Base-by-base conservation (phyloP, 768 basidiomycete genomes). In the Boletus reticuloceps region DNA sequence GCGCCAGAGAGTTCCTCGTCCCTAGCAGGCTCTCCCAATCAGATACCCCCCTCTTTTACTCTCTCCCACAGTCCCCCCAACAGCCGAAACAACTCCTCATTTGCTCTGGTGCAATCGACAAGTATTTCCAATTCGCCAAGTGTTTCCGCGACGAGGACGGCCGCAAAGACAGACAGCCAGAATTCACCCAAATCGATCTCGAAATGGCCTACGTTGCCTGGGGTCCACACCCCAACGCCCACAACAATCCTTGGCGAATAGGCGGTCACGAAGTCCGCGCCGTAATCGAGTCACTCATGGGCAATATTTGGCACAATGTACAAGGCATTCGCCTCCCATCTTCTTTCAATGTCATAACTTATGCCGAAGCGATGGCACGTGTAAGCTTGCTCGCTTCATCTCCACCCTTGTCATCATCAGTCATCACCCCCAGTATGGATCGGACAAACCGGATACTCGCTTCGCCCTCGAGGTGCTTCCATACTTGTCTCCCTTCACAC, bases 111-210 rank as follows among this genome's bases (percentile, higher is more conserved):
- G 85, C 80, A 4, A 79, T 95, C n/a, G 89, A 93, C 66, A 84
- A 81, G 60, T 98, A 98, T 72, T 98, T 84, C 73, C 95, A 98
- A 70, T 79, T 98, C 50, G 95, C 95, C 14, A 84, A 84, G 60
- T 98, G 95, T 73, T 98, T 98, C 78, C 83, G 95, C 43, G 95
- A 98, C 70, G 95, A 98, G 72, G 93, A 92, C 65, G 94, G 94
- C 5, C 81, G 95, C 53, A 94, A 90, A 71, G 95, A 98, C 69
- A 82, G 95, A 42, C 95, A 98, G 67, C 94, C 95, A 1, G 95
- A 98, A 71, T 98, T 98, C 72, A 98, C 95, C 20, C 95, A 98
- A 74, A 78, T 98, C 57, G 95, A 98, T 83, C 72, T 98, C 58
- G 95, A 98, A 74, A 95, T 97, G 90, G 93, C 89, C 3, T 98